A percentile compares a stretch with the other conserved stretches of the same genome.
Conservation (phyloP, 805 yeast genomes). For the Grigorovia yakushimaensis region DNA sequence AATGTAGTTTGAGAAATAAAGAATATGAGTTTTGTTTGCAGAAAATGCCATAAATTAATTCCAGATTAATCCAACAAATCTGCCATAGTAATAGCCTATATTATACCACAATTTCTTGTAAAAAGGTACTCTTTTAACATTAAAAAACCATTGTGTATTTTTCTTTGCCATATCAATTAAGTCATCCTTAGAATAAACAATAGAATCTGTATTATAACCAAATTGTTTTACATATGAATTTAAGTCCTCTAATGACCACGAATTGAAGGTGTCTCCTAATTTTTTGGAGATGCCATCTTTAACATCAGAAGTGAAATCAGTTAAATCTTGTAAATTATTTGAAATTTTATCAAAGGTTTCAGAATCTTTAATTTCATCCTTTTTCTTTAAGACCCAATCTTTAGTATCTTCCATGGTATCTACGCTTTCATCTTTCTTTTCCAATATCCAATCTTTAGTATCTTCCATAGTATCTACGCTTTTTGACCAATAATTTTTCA, state of each 20-base stretch:
- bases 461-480: neutral
- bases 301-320: conserved; percentile 7
- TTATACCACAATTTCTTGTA: conserved; percentile 16
- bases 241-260: conserved; percentile 38
- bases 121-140: conserved; percentile 16
- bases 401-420: conserved; percentile 8
- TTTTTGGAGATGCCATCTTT: conserved; percentile 11
- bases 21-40: neutral
- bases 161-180: conserved; percentile 32
- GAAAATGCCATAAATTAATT: neutral
- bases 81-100: neutral
- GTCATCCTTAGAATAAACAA: conserved; percentile 26
- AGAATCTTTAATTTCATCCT: conserved; percentile 6
- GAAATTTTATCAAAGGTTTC: conserved; percentile 5
- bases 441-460: conserved; percentile 30
- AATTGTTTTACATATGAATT: conserved; percentile 33
- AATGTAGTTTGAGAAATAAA: neutral
- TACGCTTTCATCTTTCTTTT: conserved; percentile 6
- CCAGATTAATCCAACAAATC: neutral
- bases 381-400: conserved; percentile 29
- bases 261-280: conserved; percentile 25
- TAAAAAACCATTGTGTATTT: conserved; percentile 33
- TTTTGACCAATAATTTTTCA: conserved; percentile 1
- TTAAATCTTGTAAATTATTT: conserved; percentile 4
- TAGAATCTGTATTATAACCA: conserved; percentile 27